Evolutionary conservation across 75 land plant species (phyloP).

Genomic region (Sequoia sempervirens): DNA sequence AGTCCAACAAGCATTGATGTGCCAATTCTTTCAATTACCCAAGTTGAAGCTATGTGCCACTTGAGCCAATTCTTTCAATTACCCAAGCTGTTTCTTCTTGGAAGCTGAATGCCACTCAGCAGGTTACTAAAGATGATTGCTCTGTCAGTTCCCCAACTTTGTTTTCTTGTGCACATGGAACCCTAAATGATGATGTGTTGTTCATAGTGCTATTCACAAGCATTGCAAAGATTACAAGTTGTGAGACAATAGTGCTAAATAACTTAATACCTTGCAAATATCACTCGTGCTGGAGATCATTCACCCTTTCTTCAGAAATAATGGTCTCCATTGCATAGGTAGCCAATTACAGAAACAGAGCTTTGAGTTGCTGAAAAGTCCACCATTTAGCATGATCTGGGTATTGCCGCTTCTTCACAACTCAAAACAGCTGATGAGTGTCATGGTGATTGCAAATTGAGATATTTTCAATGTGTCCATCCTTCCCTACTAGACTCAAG

Average conservation of each 20-base stretch:
- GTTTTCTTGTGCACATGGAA: not conserved
- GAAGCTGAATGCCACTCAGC: not conserved
- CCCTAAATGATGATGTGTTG: not conserved
- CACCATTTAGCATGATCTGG: not conserved
- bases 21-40: not conserved
- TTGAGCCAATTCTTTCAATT: not conserved
- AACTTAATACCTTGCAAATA: too few relatives aligned
- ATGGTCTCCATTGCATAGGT: not conserved
- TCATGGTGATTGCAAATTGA: not conserved
- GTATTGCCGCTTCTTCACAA: not conserved
- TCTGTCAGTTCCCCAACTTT: not conserved
- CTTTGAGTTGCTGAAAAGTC: not conserved
- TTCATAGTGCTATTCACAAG: too few relatives aligned
- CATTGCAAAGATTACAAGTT: not conserved
- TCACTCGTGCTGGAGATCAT: too few relatives aligned
- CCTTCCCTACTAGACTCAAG: not conserved
- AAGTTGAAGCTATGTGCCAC: not conserved
- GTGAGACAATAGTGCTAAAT: not conserved
- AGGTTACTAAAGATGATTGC: too few relatives aligned
- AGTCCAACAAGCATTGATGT: not conserved
- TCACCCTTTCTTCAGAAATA: too few relatives aligned
- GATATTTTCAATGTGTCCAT: not conserved
- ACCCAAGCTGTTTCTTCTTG: not conserved
- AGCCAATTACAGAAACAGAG: not conserved
- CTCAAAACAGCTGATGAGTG: not conserved